phyloP scores from a whole-genome alignment of 2,329 filamentous ascomycete species.

The Cyphellophora europaea region DNA sequence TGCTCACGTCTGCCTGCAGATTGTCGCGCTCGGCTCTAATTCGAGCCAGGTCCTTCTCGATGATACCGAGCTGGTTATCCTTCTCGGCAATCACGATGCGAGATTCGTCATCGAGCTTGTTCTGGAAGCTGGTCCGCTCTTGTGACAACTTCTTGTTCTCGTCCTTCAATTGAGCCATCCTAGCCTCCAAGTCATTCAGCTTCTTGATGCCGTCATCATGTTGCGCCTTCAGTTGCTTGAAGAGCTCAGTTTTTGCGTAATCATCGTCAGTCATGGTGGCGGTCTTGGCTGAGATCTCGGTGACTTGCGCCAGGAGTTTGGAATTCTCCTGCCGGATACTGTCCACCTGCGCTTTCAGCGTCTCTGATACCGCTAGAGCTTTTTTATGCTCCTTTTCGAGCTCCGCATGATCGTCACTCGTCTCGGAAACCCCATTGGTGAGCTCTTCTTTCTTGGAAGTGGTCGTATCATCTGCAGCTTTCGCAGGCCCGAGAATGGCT shows the following conservation, averaged over 20 bases:
- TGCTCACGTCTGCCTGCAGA: conserved; percentile 67
- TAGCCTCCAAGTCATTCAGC: conserved; percentile 83
- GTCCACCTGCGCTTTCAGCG: conserved; percentile 83
- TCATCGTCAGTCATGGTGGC: conserved; percentile 78
- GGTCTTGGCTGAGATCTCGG: conserved; percentile 52
- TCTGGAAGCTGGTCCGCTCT: conserved; percentile 73
- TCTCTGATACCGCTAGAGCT: conserved; percentile 63
- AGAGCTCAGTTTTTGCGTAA: conserved; percentile 83
- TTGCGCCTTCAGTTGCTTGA: conserved; percentile 82
- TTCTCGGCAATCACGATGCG: conserved; percentile 64
- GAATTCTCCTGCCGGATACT: conserved; percentile 69
- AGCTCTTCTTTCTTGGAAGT: conserved; percentile 43
- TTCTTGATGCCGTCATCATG: conserved; percentile 89
- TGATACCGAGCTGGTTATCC: conserved; percentile 69
- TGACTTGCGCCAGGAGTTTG: conserved; percentile 66
- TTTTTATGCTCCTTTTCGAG: conserved; percentile 70
- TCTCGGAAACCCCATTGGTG: conserved; percentile 45
- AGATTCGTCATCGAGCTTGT: conserved; percentile 71
- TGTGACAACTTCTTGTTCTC: conserved; percentile 77
- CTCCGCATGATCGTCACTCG: conserved; percentile 52
- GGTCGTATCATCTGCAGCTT: conserved; percentile 34
- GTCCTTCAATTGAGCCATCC: conserved; percentile 73
- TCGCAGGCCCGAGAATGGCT: conserved; percentile 58
- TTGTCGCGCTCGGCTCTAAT: conserved; percentile 81
- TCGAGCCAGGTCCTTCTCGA: conserved; percentile 76